Percentiles rank a stretch among this genome's conserved stretches.
phyloP scores from a whole-genome alignment of 495 filamentous ascomycete genomes.

The Podospora pseudoanserina region DNA sequence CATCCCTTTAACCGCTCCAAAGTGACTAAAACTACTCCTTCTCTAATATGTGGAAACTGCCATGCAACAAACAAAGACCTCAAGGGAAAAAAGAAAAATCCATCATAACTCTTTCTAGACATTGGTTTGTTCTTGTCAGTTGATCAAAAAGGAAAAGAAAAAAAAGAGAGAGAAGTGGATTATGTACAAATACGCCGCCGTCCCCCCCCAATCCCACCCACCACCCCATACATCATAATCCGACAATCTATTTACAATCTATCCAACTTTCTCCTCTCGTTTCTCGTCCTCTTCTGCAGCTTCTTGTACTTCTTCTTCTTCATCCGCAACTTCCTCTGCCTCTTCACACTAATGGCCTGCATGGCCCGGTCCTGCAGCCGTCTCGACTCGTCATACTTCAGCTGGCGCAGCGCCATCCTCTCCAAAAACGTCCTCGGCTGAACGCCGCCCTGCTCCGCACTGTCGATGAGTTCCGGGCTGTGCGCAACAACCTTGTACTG shows the following conservation, averaged over 20 bases:
- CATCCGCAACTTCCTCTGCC: constrained; percentile 92
- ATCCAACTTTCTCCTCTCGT: constrained; percentile 82
- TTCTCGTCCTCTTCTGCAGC: constrained; percentile 87
- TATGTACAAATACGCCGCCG: neutral
- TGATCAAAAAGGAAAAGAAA: neutral
- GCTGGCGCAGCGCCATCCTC: constrained; percentile 49
- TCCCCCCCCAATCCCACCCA: neutral
- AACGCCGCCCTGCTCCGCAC: constrained; percentile 25
- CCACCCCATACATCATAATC: neutral
- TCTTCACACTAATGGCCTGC: constrained; percentile 76
- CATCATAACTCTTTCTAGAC: neutral
- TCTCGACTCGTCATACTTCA: constrained; percentile 46
- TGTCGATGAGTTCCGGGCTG: constrained; percentile 45
- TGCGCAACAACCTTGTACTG: constrained; percentile 55
- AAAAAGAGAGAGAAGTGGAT: neutral
- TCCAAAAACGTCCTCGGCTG: constrained; percentile 46
- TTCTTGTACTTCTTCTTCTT: constrained; percentile 99
- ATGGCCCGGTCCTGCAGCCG: constrained; percentile 41
- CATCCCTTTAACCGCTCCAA: no score
- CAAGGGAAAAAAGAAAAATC: neutral
- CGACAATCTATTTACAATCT: constrained; percentile 37
- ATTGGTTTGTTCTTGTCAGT: neutral
- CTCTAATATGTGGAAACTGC: neutral
- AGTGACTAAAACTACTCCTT: neutral
- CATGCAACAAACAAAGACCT: neutral